Percentiles rank a stretch among this genome's conserved stretches.
Evolutionary conservation across 106 monocot species (phyloP).

Genomic region (Dioscorea dumetorum): DNA sequence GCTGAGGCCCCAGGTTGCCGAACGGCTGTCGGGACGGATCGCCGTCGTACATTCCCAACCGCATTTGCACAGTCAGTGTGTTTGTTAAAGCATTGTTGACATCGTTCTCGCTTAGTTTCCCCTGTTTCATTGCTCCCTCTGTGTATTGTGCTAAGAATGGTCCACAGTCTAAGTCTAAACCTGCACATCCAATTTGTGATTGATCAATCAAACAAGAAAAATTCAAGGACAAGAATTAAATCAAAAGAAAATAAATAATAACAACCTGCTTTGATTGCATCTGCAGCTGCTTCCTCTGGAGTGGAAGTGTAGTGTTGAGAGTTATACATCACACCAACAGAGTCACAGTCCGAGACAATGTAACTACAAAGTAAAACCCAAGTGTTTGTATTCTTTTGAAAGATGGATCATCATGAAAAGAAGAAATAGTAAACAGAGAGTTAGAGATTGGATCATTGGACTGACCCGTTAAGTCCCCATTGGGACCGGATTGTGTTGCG

Average conservation of each 20-base stretch:
- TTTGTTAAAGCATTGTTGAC: conserved; percentile 71
- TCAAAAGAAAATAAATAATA: background rate
- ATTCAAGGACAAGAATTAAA: no score
- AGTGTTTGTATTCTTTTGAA: no score
- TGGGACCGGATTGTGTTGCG: conserved; percentile 39
- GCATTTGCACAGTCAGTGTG: conserved; percentile 70
- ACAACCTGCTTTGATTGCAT: conserved; percentile 84
- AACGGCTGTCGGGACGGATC: conserved; percentile 13
- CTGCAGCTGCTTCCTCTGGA: conserved; percentile 74
- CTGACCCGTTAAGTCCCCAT: conserved; percentile 60
- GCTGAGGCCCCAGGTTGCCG: conserved; percentile 20
- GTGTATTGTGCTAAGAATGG: conserved; percentile 54
- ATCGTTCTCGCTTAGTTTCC: conserved; percentile 55
- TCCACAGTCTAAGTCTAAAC: conserved; percentile 95
- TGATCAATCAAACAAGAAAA: no score
- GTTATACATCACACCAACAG: conserved; percentile 81
- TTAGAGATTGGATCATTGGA: no score
- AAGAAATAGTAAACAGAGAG: no score
- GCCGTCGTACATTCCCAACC: conserved; percentile 72
- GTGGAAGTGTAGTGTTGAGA: conserved; percentile 62
- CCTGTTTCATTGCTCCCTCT: conserved; percentile 44
- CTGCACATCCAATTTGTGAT: conserved; percentile 13
- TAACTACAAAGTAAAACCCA: conserved; percentile 23
- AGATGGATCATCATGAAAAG: no score
- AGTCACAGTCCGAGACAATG: conserved; percentile 92